A percentile compares a stretch with the other conserved stretches of the same genome.
These are phyloP conservation scores for Trifolium pratense DNA, from an alignment of 306 rosid genomes.

Conservation along the genomic window DNA sequence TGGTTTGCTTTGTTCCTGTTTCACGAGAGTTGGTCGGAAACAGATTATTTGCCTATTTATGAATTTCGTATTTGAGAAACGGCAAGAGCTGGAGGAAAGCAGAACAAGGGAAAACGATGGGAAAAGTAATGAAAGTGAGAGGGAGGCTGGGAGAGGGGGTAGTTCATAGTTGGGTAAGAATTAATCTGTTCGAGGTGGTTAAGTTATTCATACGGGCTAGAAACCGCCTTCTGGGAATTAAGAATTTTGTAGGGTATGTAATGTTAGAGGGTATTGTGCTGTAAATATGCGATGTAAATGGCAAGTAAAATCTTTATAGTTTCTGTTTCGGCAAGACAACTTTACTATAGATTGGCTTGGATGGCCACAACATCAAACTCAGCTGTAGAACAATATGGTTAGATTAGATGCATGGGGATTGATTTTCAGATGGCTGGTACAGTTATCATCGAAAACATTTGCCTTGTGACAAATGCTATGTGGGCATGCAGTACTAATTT, in stretches of 20 bases:
- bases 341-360: constrained; percentile 14
- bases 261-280: constrained; percentile 59
- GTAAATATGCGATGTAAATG: constrained; percentile 92
- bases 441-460: not conserved
- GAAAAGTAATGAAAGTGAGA: not conserved
- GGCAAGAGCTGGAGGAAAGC: constrained; percentile 29
- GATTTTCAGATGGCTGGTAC: not conserved
- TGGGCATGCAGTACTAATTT: not conserved
- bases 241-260: constrained; percentile 70
- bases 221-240: constrained; percentile 37
- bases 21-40: constrained; percentile 37
- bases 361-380: constrained; percentile 12
- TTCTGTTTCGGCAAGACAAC: constrained; percentile 29
- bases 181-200: constrained; percentile 37
- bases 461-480: constrained; percentile 3
- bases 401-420: not conserved
- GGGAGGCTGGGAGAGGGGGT: not conserved
- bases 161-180: not conserved
- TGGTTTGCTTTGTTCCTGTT: constrained; percentile 43
- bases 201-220: constrained; percentile 32
- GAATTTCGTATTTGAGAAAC: constrained; percentile 37
- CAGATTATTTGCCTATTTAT: constrained; percentile 29
- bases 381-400: constrained; percentile 21
- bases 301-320: constrained; percentile 49
- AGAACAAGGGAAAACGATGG: not conserved